Percentiles rank a stretch among this genome's conserved stretches.
Conservation (phyloP, 2,329 filamentous ascomycete species). For the Colletotrichum melonis region DNA sequence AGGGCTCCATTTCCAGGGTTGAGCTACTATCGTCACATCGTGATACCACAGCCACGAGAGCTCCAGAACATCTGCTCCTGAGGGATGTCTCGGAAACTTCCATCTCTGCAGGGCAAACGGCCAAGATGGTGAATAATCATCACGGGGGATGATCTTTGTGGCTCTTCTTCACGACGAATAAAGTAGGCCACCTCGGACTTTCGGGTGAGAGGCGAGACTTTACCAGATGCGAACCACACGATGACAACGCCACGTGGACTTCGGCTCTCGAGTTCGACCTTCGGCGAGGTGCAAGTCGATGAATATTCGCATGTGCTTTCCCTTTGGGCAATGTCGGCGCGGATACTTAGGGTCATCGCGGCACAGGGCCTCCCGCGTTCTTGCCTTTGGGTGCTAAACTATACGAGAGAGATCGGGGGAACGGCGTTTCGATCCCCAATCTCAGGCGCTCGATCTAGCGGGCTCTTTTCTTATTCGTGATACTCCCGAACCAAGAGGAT, state of each 20-base stretch:
- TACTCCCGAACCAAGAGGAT: neutral
- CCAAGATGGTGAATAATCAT: neutral
- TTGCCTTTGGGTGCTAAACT: neutral
- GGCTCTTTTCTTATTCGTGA: neutral
- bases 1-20: neutral
- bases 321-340: neutral
- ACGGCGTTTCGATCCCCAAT: constrained; percentile 1
- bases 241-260: neutral
- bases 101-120: neutral
- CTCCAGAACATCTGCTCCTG: neutral
- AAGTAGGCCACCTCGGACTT: neutral
- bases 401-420: neutral
- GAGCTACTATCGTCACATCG: neutral
- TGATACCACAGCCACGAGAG: neutral
- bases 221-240: neutral
- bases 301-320: neutral
- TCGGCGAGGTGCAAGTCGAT: neutral
- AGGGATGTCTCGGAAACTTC: constrained; percentile 1
- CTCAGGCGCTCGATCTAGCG: neutral
- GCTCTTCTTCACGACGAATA: neutral
- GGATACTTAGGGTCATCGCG: neutral
- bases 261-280: neutral
- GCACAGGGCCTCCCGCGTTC: neutral
- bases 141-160: no score
- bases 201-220: neutral